phyloP scores from a whole-genome alignment of 2,329 filamentous ascomycete genomes.

The Arthrobotrys iridis region DNA sequence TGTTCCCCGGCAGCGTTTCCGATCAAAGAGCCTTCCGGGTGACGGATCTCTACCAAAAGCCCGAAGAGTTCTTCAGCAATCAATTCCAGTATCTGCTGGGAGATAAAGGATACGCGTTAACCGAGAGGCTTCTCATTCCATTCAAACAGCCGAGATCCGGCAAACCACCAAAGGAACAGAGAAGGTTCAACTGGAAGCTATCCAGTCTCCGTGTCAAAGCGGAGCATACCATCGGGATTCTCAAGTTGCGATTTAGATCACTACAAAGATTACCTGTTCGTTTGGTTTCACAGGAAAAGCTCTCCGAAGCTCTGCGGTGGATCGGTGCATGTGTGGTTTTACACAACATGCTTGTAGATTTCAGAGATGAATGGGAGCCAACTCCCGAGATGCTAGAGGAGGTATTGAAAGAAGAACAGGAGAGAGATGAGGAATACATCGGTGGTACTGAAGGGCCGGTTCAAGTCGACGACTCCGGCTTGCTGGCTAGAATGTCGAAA shows the following conservation, averaged over 20 bases:
- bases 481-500: conserved; percentile 7
- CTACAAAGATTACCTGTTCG: conserved; percentile 7
- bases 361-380: conserved; percentile 2
- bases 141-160: conserved; percentile 6
- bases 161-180: conserved; percentile 8
- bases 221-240: conserved; percentile 1
- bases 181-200: conserved; percentile 8
- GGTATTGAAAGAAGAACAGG: not conserved
- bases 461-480: not conserved
- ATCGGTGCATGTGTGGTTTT: conserved; percentile 9
- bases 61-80: conserved; percentile 2
- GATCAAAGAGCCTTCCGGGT: conserved; percentile 7
- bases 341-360: conserved; percentile 5
- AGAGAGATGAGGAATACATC: conserved; percentile 3
- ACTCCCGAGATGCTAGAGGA: conserved; percentile 7
- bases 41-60: not conserved
- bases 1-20: conserved; percentile 10
- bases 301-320: conserved; percentile 4
- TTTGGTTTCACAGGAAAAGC: conserved; percentile 2
- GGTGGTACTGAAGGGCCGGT: not conserved
- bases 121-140: not conserved
- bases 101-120: conserved; percentile 3
- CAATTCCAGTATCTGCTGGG: not conserved
- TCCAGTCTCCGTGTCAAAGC: conserved; percentile 14
- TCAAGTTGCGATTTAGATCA: conserved; percentile 4